Conservation (phyloP, 495 filamentous ascomycete genomes). For the Umbilicaria muhlenbergii region DNA sequence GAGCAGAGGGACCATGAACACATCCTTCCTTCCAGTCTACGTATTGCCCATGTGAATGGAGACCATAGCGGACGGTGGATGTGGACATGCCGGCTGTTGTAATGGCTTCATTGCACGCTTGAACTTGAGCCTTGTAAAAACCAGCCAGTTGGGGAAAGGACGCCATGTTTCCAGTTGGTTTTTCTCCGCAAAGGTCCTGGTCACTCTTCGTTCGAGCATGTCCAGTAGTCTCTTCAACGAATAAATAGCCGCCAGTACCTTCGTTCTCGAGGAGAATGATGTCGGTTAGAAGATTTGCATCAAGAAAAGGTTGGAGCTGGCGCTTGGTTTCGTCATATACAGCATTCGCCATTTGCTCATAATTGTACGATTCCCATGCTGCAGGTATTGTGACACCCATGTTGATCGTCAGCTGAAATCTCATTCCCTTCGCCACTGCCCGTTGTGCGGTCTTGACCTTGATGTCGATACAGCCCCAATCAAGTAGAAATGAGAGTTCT, state of each 20-base stretch:
- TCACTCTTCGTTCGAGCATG: slow-evolving; percentile 6
- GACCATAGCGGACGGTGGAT: slow-evolving; percentile 7
- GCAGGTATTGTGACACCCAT: slow-evolving; percentile 8
- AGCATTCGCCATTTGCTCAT: slow-evolving; percentile 6
- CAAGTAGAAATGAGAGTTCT: slow-evolving; percentile 5
- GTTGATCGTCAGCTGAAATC: slow-evolving; percentile 10
- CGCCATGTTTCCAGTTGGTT: slow-evolving; percentile 10
- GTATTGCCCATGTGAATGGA: slow-evolving; percentile 11
- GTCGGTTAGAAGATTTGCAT: slow-evolving; percentile 5
- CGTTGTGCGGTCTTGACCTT: slow-evolving; percentile 9
- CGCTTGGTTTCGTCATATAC: slow-evolving; percentile 8
- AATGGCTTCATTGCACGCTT: slow-evolving; percentile 11
- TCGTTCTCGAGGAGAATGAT: slow-evolving; percentile 13
- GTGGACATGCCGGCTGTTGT: slow-evolving; percentile 6
- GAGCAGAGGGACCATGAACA: slow-evolving; percentile 7
- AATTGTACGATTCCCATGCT: slow-evolving; percentile 6
- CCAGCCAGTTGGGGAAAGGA: slow-evolving; percentile 8
- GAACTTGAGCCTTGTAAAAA: slow-evolving; percentile 10
- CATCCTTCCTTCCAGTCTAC: slow-evolving; percentile 12
- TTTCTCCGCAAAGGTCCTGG: slow-evolving; percentile 6
- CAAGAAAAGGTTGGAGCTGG: slow-evolving; percentile 10
- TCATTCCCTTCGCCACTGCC: slow-evolving; percentile 8
- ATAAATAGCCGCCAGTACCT: slow-evolving; percentile 10
- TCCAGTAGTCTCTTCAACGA: slow-evolving; percentile 8
- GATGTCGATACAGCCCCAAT: slow-evolving; percentile 9